Evolutionary conservation across 2,329 filamentous ascomycete species (phyloP).

Genomic region (Penicillium olsonii): DNA sequence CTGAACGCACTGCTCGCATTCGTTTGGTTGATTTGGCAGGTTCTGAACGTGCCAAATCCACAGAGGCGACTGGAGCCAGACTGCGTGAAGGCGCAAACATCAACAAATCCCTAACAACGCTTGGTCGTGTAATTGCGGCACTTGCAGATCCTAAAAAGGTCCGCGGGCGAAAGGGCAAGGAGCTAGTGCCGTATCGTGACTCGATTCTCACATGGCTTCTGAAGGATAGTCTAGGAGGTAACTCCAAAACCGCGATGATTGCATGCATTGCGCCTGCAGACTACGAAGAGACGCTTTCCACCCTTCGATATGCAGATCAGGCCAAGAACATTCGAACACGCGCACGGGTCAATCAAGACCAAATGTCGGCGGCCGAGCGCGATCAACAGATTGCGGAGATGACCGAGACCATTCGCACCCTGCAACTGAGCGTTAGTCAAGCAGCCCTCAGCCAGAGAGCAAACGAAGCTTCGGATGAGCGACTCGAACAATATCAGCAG

Average conservation of each 20-base stretch:
- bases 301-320: constrained; percentile 94
- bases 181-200: constrained; percentile 90
- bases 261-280: constrained; percentile 94
- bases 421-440: constrained; percentile 73
- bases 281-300: constrained; percentile 96
- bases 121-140: constrained; percentile 93
- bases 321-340: constrained; percentile 95
- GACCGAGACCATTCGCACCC: constrained; percentile 85
- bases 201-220: constrained; percentile 82
- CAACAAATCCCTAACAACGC: constrained; percentile 96
- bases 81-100: constrained; percentile 96
- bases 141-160: constrained; percentile 73
- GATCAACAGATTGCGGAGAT: constrained; percentile 93
- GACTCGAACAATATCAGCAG: constrained; percentile 90
- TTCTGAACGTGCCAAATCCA: constrained; percentile 91
- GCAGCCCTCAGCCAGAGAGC: constrained; percentile 71
- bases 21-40: constrained; percentile 92
- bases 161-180: constrained; percentile 62
- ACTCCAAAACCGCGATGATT: constrained; percentile 99
- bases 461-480: constrained; percentile 74
- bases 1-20: constrained; percentile 90
- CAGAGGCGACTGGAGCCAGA: constrained; percentile 87
- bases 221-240: constrained; percentile 93
- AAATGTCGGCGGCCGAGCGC: constrained; percentile 85
- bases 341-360: constrained; percentile 93